Conservation (phyloP, 805 yeast genomes). For the Monosporozyma yasuniensis region DNA sequence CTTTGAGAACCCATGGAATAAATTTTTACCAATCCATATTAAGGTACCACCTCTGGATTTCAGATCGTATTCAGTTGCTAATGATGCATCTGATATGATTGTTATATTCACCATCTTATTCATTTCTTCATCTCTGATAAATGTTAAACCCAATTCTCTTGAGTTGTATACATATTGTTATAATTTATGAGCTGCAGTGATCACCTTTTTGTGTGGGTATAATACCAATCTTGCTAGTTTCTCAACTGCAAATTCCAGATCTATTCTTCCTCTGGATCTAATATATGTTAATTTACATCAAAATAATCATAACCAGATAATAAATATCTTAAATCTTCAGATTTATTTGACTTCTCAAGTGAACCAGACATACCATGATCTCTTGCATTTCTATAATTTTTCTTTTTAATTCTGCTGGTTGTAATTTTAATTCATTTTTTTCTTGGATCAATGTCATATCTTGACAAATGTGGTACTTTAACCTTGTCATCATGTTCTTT, state of each 20-base stretch:
- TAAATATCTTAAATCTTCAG: constrained; percentile 33
- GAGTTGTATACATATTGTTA: background rate
- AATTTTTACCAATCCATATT: constrained; percentile 1
- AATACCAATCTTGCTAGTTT: background rate
- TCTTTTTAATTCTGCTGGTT: background rate
- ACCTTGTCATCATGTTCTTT: background rate
- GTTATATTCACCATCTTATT: background rate
- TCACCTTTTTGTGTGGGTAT: constrained; percentile 2
- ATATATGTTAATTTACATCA: constrained; percentile 33
- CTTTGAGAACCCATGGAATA: background rate
- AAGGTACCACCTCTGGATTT: constrained; percentile 1
- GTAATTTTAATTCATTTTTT: background rate
- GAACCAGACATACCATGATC: background rate
- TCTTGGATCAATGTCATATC: background rate
- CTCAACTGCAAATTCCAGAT: constrained; percentile 3
- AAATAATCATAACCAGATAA: constrained; percentile 86
- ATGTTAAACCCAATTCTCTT: background rate
- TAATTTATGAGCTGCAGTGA: background rate
- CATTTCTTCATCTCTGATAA: background rate
- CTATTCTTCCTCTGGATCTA: constrained; percentile 3
- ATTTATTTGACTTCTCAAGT: constrained; percentile 13
- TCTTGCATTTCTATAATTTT: constrained; percentile 1
- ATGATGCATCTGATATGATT: constrained; percentile 2
- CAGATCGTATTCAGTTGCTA: constrained; percentile 1
- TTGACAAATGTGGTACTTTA: background rate